Base-by-base conservation (phyloP, 1,139 yeast species). In the Zhuliangozyma blackwelliae region DNA sequence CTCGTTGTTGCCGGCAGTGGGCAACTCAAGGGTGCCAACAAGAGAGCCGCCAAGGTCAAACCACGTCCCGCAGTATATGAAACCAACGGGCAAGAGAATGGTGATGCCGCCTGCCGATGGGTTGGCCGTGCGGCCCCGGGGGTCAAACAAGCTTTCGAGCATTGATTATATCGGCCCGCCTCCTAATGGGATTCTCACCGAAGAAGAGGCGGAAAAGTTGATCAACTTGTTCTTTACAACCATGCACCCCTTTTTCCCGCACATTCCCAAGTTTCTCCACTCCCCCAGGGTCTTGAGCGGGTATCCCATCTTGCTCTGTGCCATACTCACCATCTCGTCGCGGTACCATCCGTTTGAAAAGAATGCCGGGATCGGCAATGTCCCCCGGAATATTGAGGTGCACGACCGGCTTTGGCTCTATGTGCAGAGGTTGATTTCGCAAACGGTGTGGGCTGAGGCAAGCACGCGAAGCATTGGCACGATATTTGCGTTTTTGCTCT, bases 391-490 rank as follows among this genome's bases (percentile, higher is more conserved):
- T 51, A 67, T 82, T 21, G 82, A 75, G 47, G 72, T 82, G 6
- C 97, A 89, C 55, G 89, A 82, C 48, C 70, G 82, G 39, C 61
- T 89, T 34, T 88, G 96, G 96, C 73, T 81, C 22, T 79, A 84
- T 52, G 88, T 90, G 38, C 96, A 89, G 60, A 61, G 82, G 45
- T 66, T 88, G 40, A 82, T 89, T 33, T 84, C 95, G 2, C 88
- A 82, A 55, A 83, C 96, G 0, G 92, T 88, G 5, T 89, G 96
- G 96, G 96, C 95, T 1, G 96, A 87, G 55, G 95, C 96, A 0
- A 80, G 89, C 41, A 84, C 95, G 5, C 65, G 96, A 44, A 82
- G 94, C 0, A 77, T 88, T 6, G 96, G 96, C 1, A 88, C 96
- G 0, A 82, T 88, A 6, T 73, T 84, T 49, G 90, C 96, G 1